Evolutionary conservation across 2,329 filamentous ascomycete genomes (phyloP), one percentile per base, ranked within the genome.

Genomic region (Coniochaeta hoffmannii): DNA sequence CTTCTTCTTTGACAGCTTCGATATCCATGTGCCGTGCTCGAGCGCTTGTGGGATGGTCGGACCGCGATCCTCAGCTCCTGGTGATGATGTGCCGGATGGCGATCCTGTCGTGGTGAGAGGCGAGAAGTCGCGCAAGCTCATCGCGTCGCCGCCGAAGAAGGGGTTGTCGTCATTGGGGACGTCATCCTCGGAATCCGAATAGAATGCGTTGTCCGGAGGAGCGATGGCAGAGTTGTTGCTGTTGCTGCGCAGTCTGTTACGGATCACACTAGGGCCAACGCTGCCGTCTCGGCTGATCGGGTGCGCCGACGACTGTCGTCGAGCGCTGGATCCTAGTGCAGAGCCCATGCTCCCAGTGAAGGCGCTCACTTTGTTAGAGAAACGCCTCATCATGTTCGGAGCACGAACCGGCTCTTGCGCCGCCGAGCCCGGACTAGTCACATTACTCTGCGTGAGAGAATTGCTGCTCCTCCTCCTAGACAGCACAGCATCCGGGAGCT

Each of bases 1-100:
- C 69, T 93, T 94, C 73, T 93, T 94, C 73, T 89, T 93, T 49
- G 91, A 93, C 28, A 97, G 81, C 69, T 97, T 97, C 55, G 78
- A 84, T 59, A 97, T 78, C 53, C 78, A 74, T 2, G 88, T 93
- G 53, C 94, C 94, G 61, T 87, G 84, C 62, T 92, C 85, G 28
- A 97, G 80, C 24, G 86, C 78, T 6, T 85, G 78, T 41, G 92
- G 90, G 49, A 94, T 85, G 54, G 91, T 86, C 9, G 91, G 90
- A 15, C 84, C 87, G 52, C 82, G 71, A 68, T 60, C 73, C 71
- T 36, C 63, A 58, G 28, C 65, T 61, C 0, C 71, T 68, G 49
- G 68, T 68, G 44, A 73, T 72, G 53, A 74, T 71, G 31, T 71
- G 69, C 24, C 50, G n/a, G 50, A 38, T 4, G 34, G 17, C 3